Evolutionary conservation across 331 rosid genomes (phyloP).

Genomic region (Malus hybrid): DNA sequence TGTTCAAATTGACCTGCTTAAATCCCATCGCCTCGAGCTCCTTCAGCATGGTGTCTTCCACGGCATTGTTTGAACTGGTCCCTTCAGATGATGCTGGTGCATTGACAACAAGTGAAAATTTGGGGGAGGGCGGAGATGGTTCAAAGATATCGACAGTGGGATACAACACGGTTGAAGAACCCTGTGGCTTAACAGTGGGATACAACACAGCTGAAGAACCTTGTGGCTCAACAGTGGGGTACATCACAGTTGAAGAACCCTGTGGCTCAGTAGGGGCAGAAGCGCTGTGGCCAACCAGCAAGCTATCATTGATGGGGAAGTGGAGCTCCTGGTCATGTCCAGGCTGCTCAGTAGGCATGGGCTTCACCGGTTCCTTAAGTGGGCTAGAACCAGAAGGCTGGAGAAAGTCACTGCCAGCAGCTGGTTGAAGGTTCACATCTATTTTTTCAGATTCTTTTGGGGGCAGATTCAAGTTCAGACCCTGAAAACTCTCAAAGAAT

Average conservation of each 20-base stretch:
- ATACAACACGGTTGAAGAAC: slow-evolving; percentile 1
- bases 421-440: slow-evolving; percentile 39
- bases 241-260: slow-evolving; percentile 2
- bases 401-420: slow-evolving; percentile 6
- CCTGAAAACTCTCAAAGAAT: slow-evolving; percentile 32
- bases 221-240: not conserved
- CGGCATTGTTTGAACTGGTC: slow-evolving; percentile 6
- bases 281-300: slow-evolving; percentile 14
- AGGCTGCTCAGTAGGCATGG: not conserved
- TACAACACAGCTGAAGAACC: slow-evolving; percentile 3
- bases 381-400: slow-evolving; percentile 16
- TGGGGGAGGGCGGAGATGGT: not conserved
- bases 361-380: slow-evolving; percentile 5
- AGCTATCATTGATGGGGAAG: slow-evolving; percentile 13
- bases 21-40: slow-evolving; percentile 88
- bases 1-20: slow-evolving; percentile 62
- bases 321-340: slow-evolving; percentile 9
- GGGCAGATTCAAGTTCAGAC: slow-evolving; percentile 60
- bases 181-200: not conserved
- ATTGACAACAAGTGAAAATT: slow-evolving; percentile 13
- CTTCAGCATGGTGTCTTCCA: slow-evolving; percentile 64
- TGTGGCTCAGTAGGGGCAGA: not conserved
- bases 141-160: slow-evolving; percentile 7
- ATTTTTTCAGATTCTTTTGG: slow-evolving; percentile 28
- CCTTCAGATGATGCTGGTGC: slow-evolving; percentile 23